A percentile compares a stretch with the other conserved stretches of the same genome.
phyloP scores from a whole-genome alignment of 768 basidiomycete genomes.

The Chalciporus sphaerocephalus region DNA sequence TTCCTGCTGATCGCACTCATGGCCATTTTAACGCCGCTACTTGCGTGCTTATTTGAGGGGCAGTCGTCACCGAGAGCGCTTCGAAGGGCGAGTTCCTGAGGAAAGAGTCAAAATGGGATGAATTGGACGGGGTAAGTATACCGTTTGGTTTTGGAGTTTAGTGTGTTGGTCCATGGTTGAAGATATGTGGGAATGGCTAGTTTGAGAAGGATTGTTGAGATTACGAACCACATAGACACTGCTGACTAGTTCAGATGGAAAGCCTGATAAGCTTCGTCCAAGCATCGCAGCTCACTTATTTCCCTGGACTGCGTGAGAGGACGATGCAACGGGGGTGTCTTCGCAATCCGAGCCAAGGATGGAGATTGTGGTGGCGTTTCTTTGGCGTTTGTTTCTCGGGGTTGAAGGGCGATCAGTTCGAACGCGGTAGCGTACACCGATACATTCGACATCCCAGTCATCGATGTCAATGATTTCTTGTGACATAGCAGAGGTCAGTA shows the following conservation, averaged over 20 bases:
- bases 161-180: constrained; percentile 8
- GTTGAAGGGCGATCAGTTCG: constrained; percentile 15
- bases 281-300: constrained; percentile 5
- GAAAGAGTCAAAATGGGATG: constrained; percentile 6
- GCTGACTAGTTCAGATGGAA: neutral
- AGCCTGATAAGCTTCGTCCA: neutral
- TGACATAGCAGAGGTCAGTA: neutral
- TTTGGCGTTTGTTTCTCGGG: constrained; percentile 13
- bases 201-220: neutral
- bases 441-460: constrained; percentile 18
- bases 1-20: constrained; percentile 5
- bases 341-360: constrained; percentile 18
- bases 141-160: constrained; percentile 24
- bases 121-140: constrained; percentile 10
- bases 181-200: neutral
- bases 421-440: constrained; percentile 14
- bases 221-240: neutral
- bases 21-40: constrained; percentile 16
- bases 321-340: constrained; percentile 2
- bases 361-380: constrained; percentile 7
- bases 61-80: constrained; percentile 6
- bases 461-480: constrained; percentile 27
- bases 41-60: constrained; percentile 22
- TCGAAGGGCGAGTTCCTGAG: constrained; percentile 25
- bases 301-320: constrained; percentile 2